Conservation (phyloP, 2,329 filamentous ascomycete genomes). For the Cercospora nicotianae region DNA sequence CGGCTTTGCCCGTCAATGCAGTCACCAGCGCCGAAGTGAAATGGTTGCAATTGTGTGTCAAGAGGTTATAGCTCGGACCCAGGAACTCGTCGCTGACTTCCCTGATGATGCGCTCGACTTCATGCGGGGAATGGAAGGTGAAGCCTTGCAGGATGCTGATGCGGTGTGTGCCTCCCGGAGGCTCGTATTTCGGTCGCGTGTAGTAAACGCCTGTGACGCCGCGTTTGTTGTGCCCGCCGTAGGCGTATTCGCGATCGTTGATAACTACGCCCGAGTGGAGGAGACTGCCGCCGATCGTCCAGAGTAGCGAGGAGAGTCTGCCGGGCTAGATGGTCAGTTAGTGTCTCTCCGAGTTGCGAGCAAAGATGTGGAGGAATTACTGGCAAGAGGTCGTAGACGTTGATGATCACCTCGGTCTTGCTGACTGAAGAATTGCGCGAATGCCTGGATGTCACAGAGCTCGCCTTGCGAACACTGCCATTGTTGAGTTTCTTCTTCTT, state of each 20-base stretch:
- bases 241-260: slow-evolving; percentile 78
- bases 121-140: slow-evolving; percentile 65
- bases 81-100: slow-evolving; percentile 70
- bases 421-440: slow-evolving; percentile 24
- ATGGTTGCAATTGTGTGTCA: slow-evolving; percentile 86
- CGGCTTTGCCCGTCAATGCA: slow-evolving; percentile 67
- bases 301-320: slow-evolving; percentile 71
- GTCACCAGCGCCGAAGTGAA: slow-evolving; percentile 77
- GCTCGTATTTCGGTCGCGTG: slow-evolving; percentile 67
- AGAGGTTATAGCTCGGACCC: slow-evolving; percentile 75
- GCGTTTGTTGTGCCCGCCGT: slow-evolving; percentile 73
- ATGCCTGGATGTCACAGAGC: background rate
- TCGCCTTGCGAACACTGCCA: background rate
- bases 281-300: slow-evolving; percentile 74
- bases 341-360: background rate
- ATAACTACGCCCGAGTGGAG: slow-evolving; percentile 83
- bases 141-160: slow-evolving; percentile 77
- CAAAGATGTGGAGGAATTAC: slow-evolving; percentile 24
- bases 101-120: slow-evolving; percentile 70
- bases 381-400: slow-evolving; percentile 42
- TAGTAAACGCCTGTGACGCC: slow-evolving; percentile 78
- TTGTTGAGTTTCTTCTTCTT: background rate
- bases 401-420: slow-evolving; percentile 41
- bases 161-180: slow-evolving; percentile 75
- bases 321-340: slow-evolving; percentile 57